phyloP scores from a whole-genome alignment of 768 basidiomycete genomes.

The Lactarius hengduanensis region DNA sequence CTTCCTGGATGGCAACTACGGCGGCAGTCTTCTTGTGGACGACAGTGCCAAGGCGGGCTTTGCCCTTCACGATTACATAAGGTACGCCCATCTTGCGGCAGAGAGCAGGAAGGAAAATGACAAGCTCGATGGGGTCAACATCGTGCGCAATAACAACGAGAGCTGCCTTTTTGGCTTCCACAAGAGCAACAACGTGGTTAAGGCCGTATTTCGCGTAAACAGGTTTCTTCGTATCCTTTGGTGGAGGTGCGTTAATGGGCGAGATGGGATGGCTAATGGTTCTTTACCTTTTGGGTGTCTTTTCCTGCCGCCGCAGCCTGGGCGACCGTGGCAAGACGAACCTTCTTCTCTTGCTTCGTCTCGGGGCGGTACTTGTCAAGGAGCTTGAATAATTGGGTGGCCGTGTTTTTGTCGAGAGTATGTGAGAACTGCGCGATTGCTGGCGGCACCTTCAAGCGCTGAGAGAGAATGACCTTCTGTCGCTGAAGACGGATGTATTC shows the following conservation, averaged over 20 bases:
- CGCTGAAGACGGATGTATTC: constrained; percentile 97
- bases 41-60: constrained; percentile 96
- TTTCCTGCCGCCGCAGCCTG: constrained; percentile 80
- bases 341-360: constrained; percentile 96
- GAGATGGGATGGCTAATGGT: background rate
- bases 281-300: constrained; percentile 54
- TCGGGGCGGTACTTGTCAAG: constrained; percentile 96
- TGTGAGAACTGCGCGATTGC: constrained; percentile 97
- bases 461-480: constrained; percentile 97
- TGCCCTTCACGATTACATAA: constrained; percentile 97
- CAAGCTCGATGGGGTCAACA: constrained; percentile 98
- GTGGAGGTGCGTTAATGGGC: background rate
- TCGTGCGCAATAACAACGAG: constrained; percentile 97
- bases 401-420: constrained; percentile 97
- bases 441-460: constrained; percentile 97
- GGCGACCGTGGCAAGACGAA: constrained; percentile 77
- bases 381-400: constrained; percentile 96
- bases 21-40: constrained; percentile 99
- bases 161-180: constrained; percentile 96
- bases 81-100: constrained; percentile 99
- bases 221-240: constrained; percentile 88
- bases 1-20: constrained; percentile 88
- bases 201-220: constrained; percentile 94
- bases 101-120: constrained; percentile 95
- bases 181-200: constrained; percentile 93